These are phyloP conservation scores for Penicillium thymicola DNA, from an alignment of 2,329 filamentous ascomycete genomes.

Conservation along the genomic window DNA sequence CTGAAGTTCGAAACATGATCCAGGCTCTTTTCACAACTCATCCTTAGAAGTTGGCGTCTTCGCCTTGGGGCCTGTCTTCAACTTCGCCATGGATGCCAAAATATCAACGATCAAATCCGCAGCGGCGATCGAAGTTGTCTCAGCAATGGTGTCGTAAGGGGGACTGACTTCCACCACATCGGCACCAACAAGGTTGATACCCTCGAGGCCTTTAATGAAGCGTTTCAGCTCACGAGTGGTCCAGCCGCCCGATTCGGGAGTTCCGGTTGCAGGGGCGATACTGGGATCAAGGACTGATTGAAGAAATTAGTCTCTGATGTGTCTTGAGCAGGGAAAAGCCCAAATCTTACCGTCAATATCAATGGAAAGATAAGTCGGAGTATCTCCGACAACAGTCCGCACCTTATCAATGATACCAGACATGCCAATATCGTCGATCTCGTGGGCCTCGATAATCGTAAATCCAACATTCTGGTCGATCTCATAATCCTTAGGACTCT, in stretches of 20 bases:
- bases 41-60: background rate
- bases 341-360: slow-evolving; percentile 29
- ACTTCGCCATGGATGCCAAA: slow-evolving; percentile 28
- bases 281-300: slow-evolving; percentile 28
- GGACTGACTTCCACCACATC: slow-evolving; percentile 49
- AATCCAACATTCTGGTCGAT: slow-evolving; percentile 25
- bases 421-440: slow-evolving; percentile 27
- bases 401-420: slow-evolving; percentile 21
- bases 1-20: background rate
- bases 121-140: slow-evolving; percentile 29
- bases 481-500: slow-evolving; percentile 23
- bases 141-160: slow-evolving; percentile 21
- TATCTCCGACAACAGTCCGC: slow-evolving; percentile 16
- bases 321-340: background rate
- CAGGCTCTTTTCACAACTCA: background rate
- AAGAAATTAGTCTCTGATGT: background rate
- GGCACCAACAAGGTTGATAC: slow-evolving; percentile 21
- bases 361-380: slow-evolving; percentile 31
- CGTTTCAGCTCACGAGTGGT: slow-evolving; percentile 20
- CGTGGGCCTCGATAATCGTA: slow-evolving; percentile 22
- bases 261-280: slow-evolving; percentile 34
- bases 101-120: slow-evolving; percentile 32
- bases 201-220: slow-evolving; percentile 19
- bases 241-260: slow-evolving; percentile 24
- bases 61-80: background rate